These are phyloP conservation scores for Xylaria sp. DNA, from an alignment of 2,329 filamentous ascomycete genomes.

Conservation along the genomic window DNA sequence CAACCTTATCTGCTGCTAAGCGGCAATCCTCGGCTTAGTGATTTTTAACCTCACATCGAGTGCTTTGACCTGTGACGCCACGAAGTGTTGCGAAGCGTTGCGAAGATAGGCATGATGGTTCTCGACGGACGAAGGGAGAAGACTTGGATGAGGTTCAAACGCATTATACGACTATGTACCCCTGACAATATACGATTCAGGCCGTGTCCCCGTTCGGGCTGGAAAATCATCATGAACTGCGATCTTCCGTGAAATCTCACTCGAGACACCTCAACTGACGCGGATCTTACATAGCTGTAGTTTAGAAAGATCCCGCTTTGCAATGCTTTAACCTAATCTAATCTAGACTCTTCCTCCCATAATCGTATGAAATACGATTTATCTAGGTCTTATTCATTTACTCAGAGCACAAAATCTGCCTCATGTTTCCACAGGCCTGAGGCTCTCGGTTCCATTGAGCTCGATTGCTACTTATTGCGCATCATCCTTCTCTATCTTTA, in stretches of 20 bases:
- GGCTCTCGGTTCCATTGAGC: neutral
- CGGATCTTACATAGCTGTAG: neutral
- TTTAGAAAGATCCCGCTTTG: neutral
- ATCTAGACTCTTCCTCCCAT: neutral
- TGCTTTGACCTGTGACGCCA: neutral
- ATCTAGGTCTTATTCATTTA: neutral
- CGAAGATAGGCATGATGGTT: neutral
- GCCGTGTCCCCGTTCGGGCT: neutral
- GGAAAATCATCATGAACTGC: neutral
- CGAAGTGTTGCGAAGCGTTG: no score
- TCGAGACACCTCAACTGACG: neutral
- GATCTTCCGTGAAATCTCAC: neutral
- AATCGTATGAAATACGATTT: neutral
- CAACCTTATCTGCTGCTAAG: neutral
- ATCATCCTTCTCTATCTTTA: neutral
- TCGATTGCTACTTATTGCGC: neutral
- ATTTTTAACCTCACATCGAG: neutral
- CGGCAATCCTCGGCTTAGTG: slow-evolving; percentile 6
- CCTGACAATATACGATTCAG: neutral
- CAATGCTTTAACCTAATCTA: neutral
- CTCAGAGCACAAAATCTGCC: no score
- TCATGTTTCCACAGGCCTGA: neutral
- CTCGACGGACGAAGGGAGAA: neutral
- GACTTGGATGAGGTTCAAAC: neutral
- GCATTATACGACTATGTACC: neutral